Conservation (phyloP, 1,284 basidiomycete species). For the Cystobasidium sp. region DNA sequence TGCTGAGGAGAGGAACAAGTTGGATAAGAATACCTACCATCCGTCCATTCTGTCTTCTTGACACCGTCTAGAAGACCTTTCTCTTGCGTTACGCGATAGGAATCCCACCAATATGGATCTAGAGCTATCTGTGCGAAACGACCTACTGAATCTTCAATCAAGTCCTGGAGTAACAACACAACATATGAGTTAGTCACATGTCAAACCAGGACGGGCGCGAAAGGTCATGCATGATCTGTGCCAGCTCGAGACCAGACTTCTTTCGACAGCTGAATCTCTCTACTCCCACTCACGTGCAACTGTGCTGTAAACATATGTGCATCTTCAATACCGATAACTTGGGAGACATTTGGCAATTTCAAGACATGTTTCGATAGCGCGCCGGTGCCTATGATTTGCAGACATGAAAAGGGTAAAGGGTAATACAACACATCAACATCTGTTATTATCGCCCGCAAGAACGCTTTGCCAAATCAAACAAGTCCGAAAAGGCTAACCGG, state of each 20-base stretch:
- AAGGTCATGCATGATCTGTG: too few relatives aligned
- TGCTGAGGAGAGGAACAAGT: neutral
- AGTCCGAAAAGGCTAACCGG: constrained; percentile 20
- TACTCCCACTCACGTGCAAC: constrained; percentile 15
- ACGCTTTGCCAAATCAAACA: neutral
- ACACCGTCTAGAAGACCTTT: constrained; percentile 24
- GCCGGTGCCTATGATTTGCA: constrained; percentile 22
- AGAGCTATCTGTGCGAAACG: constrained; percentile 30
- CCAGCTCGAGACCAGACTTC: neutral
- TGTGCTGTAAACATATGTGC: neutral
- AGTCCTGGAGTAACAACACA: neutral
- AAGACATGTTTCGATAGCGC: constrained; percentile 39
- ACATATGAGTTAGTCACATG: neutral
- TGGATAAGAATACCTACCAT: constrained; percentile 6
- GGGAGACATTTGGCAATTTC: constrained; percentile 28
- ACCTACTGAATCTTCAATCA: constrained; percentile 24
- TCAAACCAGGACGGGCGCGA: too few relatives aligned
- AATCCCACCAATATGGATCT: constrained; percentile 43
- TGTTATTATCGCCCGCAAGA: neutral
- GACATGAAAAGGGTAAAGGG: neutral
- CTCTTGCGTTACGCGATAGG: constrained; percentile 33
- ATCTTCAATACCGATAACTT: constrained; percentile 35
- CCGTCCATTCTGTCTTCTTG: constrained; percentile 29
- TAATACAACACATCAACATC: neutral
- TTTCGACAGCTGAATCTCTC: neutral